Base-by-base conservation (phyloP, 768 basidiomycete genomes). In the Lactifluus pinguis region DNA sequence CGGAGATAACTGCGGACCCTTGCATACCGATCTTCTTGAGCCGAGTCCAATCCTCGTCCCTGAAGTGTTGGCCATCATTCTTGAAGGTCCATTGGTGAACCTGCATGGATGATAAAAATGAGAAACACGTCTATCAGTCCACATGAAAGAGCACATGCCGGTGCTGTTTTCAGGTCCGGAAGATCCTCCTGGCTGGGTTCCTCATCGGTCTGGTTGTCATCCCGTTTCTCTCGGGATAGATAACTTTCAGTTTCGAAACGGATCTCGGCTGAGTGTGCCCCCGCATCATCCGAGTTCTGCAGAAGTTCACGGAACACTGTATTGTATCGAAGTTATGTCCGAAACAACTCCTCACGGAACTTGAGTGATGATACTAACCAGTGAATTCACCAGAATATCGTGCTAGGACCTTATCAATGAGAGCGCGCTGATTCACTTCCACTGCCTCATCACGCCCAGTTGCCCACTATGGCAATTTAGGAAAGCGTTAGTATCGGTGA, bases 361-460 rank as follows among this genome's bases (percentile, higher is more conserved):
- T 36, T 10, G 42, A 10, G 21, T 32, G 34, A 19, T 34, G 8
- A n/a, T 8, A 52, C 75, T 59, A 54, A 83, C 80, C 83, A 6
- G 94, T 95, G 67, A 94, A 91, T 76, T 97, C 94, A 55, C 92
- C 95, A 13, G 89, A 91, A 74, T 99, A 99, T 29, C 95, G 80
- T 10, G 95, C 93, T 21, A 99, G 83, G 25, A 98, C 92, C 74
- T 94, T 98, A 78, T 97, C 95, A 55, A 98, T 95, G 59, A 97
- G 77, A n/a, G 93, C 94, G 19, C 95, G 83, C 71, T 95, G 95
- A 72, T 95, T 95, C 49, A 95, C 94, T 73, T 95, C 88, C 0
- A 94, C 87, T 0, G 86, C 81, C 68, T 90, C 89, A 68, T 90
- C 89, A 65, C 84, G 78, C 17, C 88, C 89, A n/a, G 68, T 73